Evolutionary conservation across 768 basidiomycete species (phyloP).

Genomic region (Suillus fuscotomentosus): DNA sequence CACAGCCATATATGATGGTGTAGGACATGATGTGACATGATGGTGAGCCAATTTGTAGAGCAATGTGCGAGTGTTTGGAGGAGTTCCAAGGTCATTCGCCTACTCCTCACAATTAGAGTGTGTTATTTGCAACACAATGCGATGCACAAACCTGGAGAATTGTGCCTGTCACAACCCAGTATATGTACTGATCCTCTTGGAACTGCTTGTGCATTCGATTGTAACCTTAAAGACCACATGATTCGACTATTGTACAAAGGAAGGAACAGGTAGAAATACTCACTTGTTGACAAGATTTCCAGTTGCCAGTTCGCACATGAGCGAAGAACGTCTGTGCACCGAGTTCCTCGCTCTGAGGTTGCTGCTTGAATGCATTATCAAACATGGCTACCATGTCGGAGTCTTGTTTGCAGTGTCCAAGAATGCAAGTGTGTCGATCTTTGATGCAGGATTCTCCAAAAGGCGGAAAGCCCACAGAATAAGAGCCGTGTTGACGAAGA

Average conservation of each 20-base stretch:
- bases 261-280: conserved; percentile 6
- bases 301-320: conserved; percentile 73
- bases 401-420: conserved; percentile 36
- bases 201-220: conserved; percentile 81
- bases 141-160: conserved; percentile 62
- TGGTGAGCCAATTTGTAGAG: conserved; percentile 79
- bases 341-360: conserved; percentile 80
- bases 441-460: no score
- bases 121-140: background rate
- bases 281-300: conserved; percentile 87
- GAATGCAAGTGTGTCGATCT: no score
- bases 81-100: conserved; percentile 70
- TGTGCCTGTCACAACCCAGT: conserved; percentile 80
- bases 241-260: conserved; percentile 3
- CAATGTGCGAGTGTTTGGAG: conserved; percentile 58
- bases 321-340: conserved; percentile 85
- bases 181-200: conserved; percentile 76
- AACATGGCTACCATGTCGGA: conserved; percentile 83
- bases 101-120: conserved; percentile 24
- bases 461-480: no score
- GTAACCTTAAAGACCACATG: conserved; percentile 50
- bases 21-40: conserved; percentile 60
- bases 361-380: conserved; percentile 81
- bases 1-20: conserved; percentile 60
- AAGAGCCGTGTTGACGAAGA: no score